Percentiles rank a stretch among this genome's conserved stretches.
These are phyloP conservation scores for Yamadazyma oceani DNA, from an alignment of 1,139 yeast species.

Conservation along the genomic window DNA sequence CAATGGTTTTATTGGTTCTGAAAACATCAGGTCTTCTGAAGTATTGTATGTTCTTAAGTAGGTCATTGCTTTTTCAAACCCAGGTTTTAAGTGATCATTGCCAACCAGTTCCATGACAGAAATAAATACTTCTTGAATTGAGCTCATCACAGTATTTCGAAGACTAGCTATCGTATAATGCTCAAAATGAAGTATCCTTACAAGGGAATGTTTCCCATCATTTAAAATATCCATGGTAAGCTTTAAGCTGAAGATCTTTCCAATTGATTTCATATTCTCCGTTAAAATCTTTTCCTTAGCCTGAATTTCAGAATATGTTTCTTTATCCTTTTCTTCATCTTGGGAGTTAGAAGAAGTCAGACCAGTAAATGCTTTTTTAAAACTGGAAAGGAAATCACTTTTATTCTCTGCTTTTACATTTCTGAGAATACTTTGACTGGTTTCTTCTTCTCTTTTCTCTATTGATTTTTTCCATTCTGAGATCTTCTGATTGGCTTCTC, in stretches of 20 bases:
- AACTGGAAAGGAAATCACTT: constrained; percentile 53
- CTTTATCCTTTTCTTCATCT: constrained; percentile 17
- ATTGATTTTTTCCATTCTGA: constrained; percentile 36
- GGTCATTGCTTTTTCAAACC: constrained; percentile 77
- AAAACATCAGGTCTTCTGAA: constrained; percentile 12
- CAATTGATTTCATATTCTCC: constrained; percentile 43
- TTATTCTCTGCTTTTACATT: constrained; percentile 44
- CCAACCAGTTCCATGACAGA: constrained; percentile 67
- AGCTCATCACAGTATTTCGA: constrained; percentile 29
- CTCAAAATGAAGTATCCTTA: constrained; percentile 34
- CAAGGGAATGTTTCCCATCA: constrained; percentile 37
- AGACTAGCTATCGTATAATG: constrained; percentile 35
- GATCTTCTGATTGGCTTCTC: constrained; percentile 26
- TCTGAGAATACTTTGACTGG: constrained; percentile 38
- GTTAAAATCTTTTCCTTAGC: constrained; percentile 46
- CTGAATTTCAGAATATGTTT: constrained; percentile 39
- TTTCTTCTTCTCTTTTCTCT: constrained; percentile 40
- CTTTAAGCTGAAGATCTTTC: constrained; percentile 42
- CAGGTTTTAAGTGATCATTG: constrained; percentile 69
- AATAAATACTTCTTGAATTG: constrained; percentile 62
- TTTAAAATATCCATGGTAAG: constrained; percentile 38
- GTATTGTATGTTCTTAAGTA: constrained; percentile 75
- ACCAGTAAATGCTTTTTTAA: constrained; percentile 58
- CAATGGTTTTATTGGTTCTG: constrained; percentile 67
- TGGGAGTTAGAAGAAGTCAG: constrained; percentile 16